Evolutionary conservation across 1,284 basidiomycete species (phyloP).

Genomic region (Rhodotorula sp.): DNA sequence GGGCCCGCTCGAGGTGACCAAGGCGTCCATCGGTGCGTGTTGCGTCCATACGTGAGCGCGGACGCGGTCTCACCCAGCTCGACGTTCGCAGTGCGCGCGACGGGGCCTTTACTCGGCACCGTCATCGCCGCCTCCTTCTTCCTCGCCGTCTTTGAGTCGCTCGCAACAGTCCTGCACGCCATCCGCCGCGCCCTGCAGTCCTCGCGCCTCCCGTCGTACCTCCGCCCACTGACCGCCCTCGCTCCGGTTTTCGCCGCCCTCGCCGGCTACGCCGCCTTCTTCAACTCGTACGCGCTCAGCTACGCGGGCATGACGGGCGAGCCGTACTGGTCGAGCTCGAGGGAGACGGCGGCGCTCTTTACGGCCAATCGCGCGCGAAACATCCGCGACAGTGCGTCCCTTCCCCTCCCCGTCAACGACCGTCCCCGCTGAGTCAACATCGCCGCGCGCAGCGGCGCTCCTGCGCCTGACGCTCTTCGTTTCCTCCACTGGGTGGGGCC

Average conservation of each 20-base stretch:
- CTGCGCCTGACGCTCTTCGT: slow-evolving; percentile 71
- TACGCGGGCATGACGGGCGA: slow-evolving; percentile 37
- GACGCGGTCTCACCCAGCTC: background rate
- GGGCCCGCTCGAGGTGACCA: slow-evolving; percentile 7
- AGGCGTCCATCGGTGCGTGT: slow-evolving; percentile 26
- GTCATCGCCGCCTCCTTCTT: slow-evolving; percentile 51
- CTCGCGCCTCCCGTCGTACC: background rate
- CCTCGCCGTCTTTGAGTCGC: slow-evolving; percentile 30
- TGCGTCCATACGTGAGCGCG: background rate
- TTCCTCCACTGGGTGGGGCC: slow-evolving; percentile 71
- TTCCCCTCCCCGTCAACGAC: background rate
- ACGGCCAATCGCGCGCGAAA: slow-evolving; percentile 39
- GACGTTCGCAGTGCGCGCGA: slow-evolving; percentile 66
- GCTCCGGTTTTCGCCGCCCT: slow-evolving; percentile 20
- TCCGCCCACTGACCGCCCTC: slow-evolving; percentile 16
- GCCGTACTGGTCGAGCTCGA: slow-evolving; percentile 4
- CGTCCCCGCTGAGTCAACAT: background rate
- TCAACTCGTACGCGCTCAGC: slow-evolving; percentile 28
- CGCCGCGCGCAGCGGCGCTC: slow-evolving; percentile 22
- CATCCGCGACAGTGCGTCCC: slow-evolving; percentile 31
- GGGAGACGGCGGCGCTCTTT: slow-evolving; percentile 20
- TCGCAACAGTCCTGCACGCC: slow-evolving; percentile 7
- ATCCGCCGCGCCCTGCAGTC: slow-evolving; percentile 7
- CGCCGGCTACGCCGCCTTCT: slow-evolving; percentile 19
- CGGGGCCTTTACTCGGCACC: slow-evolving; percentile 76